A percentile compares a stretch with the other conserved stretches of the same genome.
Evolutionary conservation across 768 basidiomycete species (phyloP).

Genomic region (Cytidiella melzeri): DNA sequence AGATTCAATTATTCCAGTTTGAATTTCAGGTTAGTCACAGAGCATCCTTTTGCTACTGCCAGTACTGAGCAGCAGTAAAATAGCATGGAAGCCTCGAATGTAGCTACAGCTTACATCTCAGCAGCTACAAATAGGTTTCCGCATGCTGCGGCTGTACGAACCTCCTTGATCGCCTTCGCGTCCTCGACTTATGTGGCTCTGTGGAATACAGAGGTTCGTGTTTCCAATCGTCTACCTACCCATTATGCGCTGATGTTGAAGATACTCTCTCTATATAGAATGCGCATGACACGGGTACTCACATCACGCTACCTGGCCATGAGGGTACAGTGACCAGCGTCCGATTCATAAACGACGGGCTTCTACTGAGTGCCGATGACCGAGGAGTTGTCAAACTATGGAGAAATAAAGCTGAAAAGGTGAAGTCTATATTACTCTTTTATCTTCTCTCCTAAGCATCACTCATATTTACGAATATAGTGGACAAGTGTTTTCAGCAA

Average conservation of each 20-base stretch:
- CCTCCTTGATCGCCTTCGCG: slow-evolving; percentile 48
- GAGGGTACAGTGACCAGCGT: slow-evolving; percentile 69
- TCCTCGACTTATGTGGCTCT: slow-evolving; percentile 49
- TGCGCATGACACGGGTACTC: slow-evolving; percentile 45
- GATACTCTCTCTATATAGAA: slow-evolving; percentile 37
- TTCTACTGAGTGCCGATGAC: slow-evolving; percentile 71
- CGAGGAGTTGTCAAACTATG: slow-evolving; percentile 63
- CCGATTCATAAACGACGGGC: slow-evolving; percentile 49
- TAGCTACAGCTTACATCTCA: slow-evolving; percentile 35
- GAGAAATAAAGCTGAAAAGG: slow-evolving; percentile 32
- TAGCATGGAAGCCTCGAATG: not conserved
- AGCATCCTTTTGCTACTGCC: no score
- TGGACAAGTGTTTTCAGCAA: slow-evolving; percentile 41
- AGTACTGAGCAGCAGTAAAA: no score
- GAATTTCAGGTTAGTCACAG: no score
- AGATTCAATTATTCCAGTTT: no score
- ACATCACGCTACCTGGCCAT: slow-evolving; percentile 71
- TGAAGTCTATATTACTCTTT: slow-evolving; percentile 10
- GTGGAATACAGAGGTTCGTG: slow-evolving; percentile 50
- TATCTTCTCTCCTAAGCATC: not conserved
- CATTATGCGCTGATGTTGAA: no score
- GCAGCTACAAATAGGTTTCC: slow-evolving; percentile 43
- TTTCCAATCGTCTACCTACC: not conserved
- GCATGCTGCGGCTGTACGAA: slow-evolving; percentile 30
- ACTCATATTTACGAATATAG: slow-evolving; percentile 34